A percentile compares a stretch with the other conserved stretches of the same genome.
These are phyloP conservation scores for Ophiostoma perfectum DNA, from an alignment of 2,329 filamentous ascomycete genomes.

Conservation along the genomic window DNA sequence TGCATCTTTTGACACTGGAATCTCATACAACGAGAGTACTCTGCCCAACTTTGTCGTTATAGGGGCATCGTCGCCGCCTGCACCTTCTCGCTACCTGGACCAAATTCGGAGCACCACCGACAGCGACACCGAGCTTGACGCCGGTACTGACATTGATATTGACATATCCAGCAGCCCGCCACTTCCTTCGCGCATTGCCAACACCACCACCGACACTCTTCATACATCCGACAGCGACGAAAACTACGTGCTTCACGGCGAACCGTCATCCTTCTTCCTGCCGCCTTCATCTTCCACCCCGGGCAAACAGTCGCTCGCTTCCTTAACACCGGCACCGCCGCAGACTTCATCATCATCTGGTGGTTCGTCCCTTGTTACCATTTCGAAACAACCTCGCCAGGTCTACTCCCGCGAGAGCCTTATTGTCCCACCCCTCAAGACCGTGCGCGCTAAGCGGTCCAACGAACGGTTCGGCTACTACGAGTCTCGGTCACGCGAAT, in stretches of 20 bases:
- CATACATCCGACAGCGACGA: conserved; percentile 39
- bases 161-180: conserved; percentile 21
- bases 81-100: conserved; percentile 18
- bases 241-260: conserved; percentile 52
- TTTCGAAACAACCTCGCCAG: conserved; percentile 33
- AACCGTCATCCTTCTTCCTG: conserved; percentile 30
- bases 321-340: neutral
- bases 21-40: conserved; percentile 25
- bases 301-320: neutral
- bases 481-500: conserved; percentile 49
- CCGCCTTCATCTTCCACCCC: conserved; percentile 32
- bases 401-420: conserved; percentile 58
- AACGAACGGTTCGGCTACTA: conserved; percentile 46
- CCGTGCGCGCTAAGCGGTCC: conserved; percentile 41
- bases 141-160: conserved; percentile 15
- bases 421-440: conserved; percentile 50
- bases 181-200: conserved; percentile 27
- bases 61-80: conserved; percentile 37
- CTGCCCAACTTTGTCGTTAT: conserved; percentile 48
- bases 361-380: conserved; percentile 33
- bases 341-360: conserved; percentile 18
- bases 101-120: conserved; percentile 9
- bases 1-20: conserved; percentile 20
- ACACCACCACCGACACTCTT: conserved; percentile 31
- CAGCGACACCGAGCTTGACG: neutral